phyloP scores from a whole-genome alignment of 192 early-diverging fungal genomes.

The Coemansia sp. region DNA sequence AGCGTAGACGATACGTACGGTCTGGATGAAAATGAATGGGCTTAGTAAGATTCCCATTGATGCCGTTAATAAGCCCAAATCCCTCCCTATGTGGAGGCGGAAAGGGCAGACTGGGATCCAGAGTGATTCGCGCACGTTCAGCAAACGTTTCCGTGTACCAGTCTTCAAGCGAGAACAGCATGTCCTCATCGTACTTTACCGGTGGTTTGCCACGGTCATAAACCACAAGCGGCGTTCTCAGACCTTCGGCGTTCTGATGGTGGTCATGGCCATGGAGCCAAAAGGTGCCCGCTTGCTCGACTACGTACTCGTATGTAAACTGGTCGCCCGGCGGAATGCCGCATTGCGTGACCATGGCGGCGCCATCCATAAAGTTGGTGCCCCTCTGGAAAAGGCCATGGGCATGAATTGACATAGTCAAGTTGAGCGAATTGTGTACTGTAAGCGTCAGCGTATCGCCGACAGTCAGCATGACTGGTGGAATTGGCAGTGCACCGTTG shows the following conservation, averaged over 20 bases:
- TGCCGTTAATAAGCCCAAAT: conserved; percentile 25
- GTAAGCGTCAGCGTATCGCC: conserved; percentile 32
- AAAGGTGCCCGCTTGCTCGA: conserved; percentile 72
- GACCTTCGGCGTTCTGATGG: conserved; percentile 75
- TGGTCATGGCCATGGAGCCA: conserved; percentile 75
- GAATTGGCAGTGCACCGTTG: conserved; percentile 61
- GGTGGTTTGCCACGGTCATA: conserved; percentile 53
- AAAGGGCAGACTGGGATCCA: conserved; percentile 49
- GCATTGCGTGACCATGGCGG: conserved; percentile 66
- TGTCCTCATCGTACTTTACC: conserved; percentile 62
- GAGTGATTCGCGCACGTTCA: conserved; percentile 46
- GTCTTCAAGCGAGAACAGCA: conserved; percentile 62
- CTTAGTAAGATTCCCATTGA: conserved; percentile 50
- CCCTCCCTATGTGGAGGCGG: conserved; percentile 61
- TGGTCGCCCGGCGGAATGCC: conserved; percentile 61
- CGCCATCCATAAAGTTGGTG: conserved; percentile 65
- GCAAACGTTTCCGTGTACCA: conserved; percentile 64
- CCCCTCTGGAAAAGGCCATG: conserved; percentile 80
- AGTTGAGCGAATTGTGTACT: conserved; percentile 56
- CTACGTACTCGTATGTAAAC: conserved; percentile 64
- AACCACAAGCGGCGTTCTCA: conserved; percentile 69
- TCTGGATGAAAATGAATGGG: conserved; percentile 62
- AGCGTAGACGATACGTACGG: conserved; percentile 73
- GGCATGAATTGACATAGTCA: conserved; percentile 62
- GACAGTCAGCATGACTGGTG: conserved; percentile 5